A percentile compares a stretch with the other conserved stretches of the same genome.
Conservation (phyloP, 2,329 filamentous ascomycete species). For the Myriosclerotinia scirpicola region DNA sequence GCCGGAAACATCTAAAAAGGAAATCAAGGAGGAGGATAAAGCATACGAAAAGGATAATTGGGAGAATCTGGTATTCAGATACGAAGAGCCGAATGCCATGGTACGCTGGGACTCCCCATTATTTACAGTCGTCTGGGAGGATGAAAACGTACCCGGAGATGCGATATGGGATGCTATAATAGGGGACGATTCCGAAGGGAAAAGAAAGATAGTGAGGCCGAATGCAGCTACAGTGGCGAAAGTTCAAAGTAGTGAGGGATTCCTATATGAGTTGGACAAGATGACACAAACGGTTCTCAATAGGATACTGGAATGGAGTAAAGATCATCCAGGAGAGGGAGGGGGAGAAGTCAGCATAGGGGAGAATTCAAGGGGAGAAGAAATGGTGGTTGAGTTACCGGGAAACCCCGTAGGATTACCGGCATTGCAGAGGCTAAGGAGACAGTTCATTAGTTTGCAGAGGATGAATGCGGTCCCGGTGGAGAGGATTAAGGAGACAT, state of each 20-base stretch:
- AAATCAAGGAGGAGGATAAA: constrained; percentile 37
- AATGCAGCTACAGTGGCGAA: constrained; percentile 75
- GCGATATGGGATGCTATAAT: constrained; percentile 73
- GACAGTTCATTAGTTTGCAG: constrained; percentile 77
- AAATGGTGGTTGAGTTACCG: constrained; percentile 64
- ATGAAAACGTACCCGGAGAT: constrained; percentile 65
- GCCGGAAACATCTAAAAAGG: constrained; percentile 24
- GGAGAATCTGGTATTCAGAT: constrained; percentile 58
- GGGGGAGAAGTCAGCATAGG: constrained; percentile 53
- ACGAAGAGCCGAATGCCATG: constrained; percentile 86
- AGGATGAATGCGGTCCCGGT: constrained; percentile 62
- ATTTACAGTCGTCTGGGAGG: constrained; percentile 76
- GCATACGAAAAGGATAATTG: constrained; percentile 38
- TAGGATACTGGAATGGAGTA: constrained; percentile 66
- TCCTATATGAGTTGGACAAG: constrained; percentile 76
- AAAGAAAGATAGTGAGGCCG: constrained; percentile 64
- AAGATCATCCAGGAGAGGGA: constrained; percentile 60
- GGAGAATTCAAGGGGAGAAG: constrained; percentile 43
- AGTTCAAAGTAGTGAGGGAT: constrained; percentile 63
- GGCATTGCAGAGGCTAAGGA: constrained; percentile 72
- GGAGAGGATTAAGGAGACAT: constrained; percentile 59
- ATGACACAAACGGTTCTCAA: constrained; percentile 76
- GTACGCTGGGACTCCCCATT: constrained; percentile 80
- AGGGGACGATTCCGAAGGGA: constrained; percentile 57
- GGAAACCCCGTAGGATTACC: constrained; percentile 65